Percentiles rank a stretch among this genome's conserved stretches.
These are phyloP conservation scores for Colletotrichum echinochloae DNA, from an alignment of 2,329 filamentous ascomycete genomes.

Conservation along the genomic window DNA sequence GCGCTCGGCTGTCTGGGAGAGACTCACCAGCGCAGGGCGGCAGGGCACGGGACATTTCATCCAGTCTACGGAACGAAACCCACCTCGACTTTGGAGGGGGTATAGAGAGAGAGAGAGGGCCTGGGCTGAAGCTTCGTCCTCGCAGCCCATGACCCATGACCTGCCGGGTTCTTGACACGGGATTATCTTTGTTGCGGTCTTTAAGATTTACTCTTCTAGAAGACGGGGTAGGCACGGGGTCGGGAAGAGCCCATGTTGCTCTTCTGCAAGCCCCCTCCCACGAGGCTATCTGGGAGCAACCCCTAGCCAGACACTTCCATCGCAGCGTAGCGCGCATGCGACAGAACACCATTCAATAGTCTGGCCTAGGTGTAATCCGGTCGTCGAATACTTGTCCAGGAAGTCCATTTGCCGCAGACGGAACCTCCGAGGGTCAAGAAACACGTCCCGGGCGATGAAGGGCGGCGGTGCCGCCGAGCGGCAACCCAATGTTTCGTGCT, in stretches of 20 bases:
- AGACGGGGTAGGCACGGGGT: not conserved
- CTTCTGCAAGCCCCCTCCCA: not conserved
- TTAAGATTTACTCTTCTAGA: not conserved
- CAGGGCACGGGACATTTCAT: slow-evolving; percentile 4
- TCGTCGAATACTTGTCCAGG: not conserved
- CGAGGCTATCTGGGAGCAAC: slow-evolving; percentile 9
- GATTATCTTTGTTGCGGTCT: slow-evolving; percentile 20
- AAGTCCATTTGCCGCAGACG: not conserved
- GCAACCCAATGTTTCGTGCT: slow-evolving; percentile 12
- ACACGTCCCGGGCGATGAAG: not conserved
- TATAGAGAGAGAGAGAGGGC: too few species aligned
- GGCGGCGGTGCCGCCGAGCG: not conserved
- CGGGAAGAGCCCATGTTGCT: slow-evolving; percentile 17
- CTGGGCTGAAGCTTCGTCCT: slow-evolving; percentile 34
- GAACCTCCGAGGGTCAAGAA: not conserved
- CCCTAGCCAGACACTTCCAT: not conserved
- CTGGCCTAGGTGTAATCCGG: not conserved
- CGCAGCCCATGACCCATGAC: slow-evolving; percentile 21
- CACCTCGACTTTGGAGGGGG: slow-evolving; percentile 35
- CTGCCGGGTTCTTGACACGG: slow-evolving; percentile 20
- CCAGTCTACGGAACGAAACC: slow-evolving; percentile 9
- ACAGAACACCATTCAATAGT: slow-evolving; percentile 17
- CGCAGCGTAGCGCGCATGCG: not conserved
- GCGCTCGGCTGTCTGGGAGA: not conserved
- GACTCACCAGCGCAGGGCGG: not conserved